A percentile compares a stretch with the other conserved stretches of the same genome.
These are phyloP conservation scores for Arthroderma sp. DNA, from an alignment of 2,329 filamentous ascomycete genomes.

Conservation along the genomic window DNA sequence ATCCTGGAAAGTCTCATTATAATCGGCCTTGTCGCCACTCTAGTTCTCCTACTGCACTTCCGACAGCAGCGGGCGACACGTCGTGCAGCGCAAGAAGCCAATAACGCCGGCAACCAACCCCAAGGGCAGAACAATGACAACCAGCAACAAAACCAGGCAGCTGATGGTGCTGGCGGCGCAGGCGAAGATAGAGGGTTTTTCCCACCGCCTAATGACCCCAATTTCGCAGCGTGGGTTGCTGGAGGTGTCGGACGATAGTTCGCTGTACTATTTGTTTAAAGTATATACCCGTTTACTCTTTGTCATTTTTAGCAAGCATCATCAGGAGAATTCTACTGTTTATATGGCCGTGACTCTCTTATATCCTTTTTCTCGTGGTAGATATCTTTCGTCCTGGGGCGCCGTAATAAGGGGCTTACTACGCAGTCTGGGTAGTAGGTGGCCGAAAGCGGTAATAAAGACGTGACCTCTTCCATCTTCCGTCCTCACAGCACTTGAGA, in stretches of 20 bases:
- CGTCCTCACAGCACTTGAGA: background rate
- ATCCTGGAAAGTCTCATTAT: constrained; percentile 77
- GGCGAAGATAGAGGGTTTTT: constrained; percentile 45
- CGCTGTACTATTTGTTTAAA: background rate
- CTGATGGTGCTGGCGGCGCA: constrained; percentile 1
- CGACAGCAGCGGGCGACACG: constrained; percentile 56
- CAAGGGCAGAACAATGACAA: background rate
- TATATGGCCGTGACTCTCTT: background rate
- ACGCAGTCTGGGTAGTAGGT: constrained; percentile 8
- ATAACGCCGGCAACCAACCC: background rate
- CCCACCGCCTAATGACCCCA: constrained; percentile 54
- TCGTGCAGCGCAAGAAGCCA: constrained; percentile 16
- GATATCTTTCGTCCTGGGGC: constrained; percentile 12
- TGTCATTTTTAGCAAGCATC: constrained; percentile 1
- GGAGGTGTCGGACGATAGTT: constrained; percentile 48
- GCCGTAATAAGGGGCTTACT: constrained; percentile 8
- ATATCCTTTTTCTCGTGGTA: background rate
- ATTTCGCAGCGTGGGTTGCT: constrained; percentile 55
- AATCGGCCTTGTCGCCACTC: constrained; percentile 58
- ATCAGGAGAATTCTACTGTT: background rate
- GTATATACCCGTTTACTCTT: constrained; percentile 5
- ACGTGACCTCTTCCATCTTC: background rate
- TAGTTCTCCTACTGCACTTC: constrained; percentile 73
- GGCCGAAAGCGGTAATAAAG: background rate
- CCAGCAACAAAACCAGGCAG: constrained; percentile 8